Conservation (phyloP, 169 alveolate genomes). For the Cryptosporidium ubiquitum region DNA sequence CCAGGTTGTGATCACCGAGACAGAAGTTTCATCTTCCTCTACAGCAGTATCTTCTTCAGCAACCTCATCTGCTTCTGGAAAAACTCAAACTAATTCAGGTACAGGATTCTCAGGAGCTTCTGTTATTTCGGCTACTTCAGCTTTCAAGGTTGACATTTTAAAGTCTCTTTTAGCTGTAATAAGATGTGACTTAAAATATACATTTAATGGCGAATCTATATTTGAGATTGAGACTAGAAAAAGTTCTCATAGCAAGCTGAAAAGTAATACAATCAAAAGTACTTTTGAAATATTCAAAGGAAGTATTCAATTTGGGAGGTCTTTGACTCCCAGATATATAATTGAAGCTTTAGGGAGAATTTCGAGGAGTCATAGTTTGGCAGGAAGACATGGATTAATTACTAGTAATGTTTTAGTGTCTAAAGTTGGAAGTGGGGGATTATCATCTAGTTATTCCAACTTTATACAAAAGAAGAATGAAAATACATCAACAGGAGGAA, state of each 20-base stretch:
- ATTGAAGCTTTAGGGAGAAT: slow-evolving; percentile 15
- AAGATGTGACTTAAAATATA: slow-evolving; percentile 7
- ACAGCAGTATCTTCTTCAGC: neutral
- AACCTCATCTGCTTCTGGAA: slow-evolving; percentile 4
- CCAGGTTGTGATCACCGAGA: slow-evolving; percentile 32
- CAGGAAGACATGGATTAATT: neutral
- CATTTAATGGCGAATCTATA: slow-evolving; percentile 32
- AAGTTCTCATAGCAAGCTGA: slow-evolving; percentile 12
- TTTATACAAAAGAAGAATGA: neutral
- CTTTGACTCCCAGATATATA: slow-evolving; percentile 35
- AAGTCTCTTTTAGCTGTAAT: slow-evolving; percentile 23
- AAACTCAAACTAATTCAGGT: neutral
- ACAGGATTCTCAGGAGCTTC: neutral
- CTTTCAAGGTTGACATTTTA: slow-evolving; percentile 1
- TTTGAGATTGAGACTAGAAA: slow-evolving; percentile 8
- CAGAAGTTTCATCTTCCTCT: neutral
- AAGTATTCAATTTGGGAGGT: slow-evolving; percentile 46
- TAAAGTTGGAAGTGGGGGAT: neutral
- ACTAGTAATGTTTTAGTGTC: neutral
- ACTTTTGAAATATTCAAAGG: slow-evolving; percentile 53
- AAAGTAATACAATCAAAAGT: neutral
- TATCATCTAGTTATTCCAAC: neutral
- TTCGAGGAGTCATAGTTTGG: neutral
- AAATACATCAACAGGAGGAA: neutral
- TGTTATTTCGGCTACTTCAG: neutral